phyloP scores from a whole-genome alignment of 2,329 filamentous ascomycete genomes.

The Botrytis galanthina region DNA sequence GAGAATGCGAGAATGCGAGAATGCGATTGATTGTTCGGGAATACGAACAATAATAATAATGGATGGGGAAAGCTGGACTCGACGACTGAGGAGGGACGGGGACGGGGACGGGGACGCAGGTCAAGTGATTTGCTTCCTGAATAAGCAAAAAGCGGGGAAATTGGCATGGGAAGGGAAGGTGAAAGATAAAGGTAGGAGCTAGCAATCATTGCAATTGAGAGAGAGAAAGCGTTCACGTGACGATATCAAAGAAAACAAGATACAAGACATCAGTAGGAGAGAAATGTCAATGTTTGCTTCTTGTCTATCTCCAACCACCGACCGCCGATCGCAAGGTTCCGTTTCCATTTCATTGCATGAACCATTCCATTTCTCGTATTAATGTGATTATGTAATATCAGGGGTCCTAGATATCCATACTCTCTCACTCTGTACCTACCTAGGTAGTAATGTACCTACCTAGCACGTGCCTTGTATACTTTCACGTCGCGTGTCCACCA shows the following conservation, averaged over 20 bases:
- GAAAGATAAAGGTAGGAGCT: too few relatives aligned
- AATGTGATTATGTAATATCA: neutral
- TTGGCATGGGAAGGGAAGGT: neutral
- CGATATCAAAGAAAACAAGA: neutral
- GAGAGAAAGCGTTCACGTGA: neutral
- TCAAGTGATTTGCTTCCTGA: neutral
- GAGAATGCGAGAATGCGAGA: too few relatives aligned
- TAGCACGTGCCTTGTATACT: neutral
- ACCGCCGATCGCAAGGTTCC: neutral
- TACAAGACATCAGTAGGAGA: neutral
- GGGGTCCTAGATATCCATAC: too few relatives aligned
- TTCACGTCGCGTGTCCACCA: neutral
- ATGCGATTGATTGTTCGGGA: slow-evolving; percentile 24
- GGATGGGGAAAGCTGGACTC: neutral
- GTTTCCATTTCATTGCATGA: neutral
- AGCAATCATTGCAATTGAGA: neutral
- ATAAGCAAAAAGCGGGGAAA: neutral
- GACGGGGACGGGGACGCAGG: too few relatives aligned
- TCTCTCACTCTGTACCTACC: too few relatives aligned
- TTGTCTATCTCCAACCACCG: neutral
- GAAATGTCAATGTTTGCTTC: neutral
- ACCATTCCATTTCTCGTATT: neutral
- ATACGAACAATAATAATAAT: slow-evolving; percentile 18
- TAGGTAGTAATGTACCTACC: too few relatives aligned
- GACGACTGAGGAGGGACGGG: neutral